Conservation (phyloP, 768 basidiomycete genomes). For the Kwoniella bestiolae region DNA sequence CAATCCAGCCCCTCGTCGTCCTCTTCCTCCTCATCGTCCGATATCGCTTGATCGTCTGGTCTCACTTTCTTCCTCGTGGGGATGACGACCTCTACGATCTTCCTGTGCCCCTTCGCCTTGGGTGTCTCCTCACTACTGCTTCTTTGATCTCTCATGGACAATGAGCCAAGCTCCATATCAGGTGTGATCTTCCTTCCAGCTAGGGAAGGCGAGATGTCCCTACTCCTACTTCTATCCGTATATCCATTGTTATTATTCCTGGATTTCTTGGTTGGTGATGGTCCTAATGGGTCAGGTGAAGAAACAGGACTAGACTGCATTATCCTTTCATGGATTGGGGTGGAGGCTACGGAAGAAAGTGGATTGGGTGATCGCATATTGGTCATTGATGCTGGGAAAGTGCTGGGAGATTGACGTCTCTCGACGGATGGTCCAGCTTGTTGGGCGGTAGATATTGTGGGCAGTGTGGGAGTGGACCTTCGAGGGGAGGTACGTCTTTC, state of each 20-base stretch:
- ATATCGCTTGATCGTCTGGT: slow-evolving; percentile 1
- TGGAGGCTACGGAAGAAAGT: slow-evolving; percentile 29
- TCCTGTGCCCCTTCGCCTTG: slow-evolving; percentile 12
- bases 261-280: slow-evolving; percentile 43
- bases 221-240: neutral
- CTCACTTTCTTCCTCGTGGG: slow-evolving; percentile 9
- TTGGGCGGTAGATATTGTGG: neutral
- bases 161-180: slow-evolving; percentile 14
- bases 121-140: slow-evolving; percentile 12
- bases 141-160: slow-evolving; percentile 17
- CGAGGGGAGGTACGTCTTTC: slow-evolving; percentile 5
- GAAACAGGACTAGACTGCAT: slow-evolving; percentile 25
- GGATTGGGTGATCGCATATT: slow-evolving; percentile 21
- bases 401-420: slow-evolving; percentile 1
- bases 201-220: slow-evolving; percentile 22
- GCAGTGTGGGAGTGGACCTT: neutral
- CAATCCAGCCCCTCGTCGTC: slow-evolving; percentile 43
- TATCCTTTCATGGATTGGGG: slow-evolving; percentile 35
- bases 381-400: slow-evolving; percentile 9
- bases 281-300: slow-evolving; percentile 39
- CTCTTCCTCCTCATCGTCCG: slow-evolving; percentile 36
- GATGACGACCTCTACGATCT: slow-evolving; percentile 22
- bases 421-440: neutral
- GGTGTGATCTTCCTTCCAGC: neutral
- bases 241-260: slow-evolving; percentile 16